Evolutionary conservation across 192 early-diverging fungal genomes (phyloP).

Genomic region (Backusella tuberculispora): DNA sequence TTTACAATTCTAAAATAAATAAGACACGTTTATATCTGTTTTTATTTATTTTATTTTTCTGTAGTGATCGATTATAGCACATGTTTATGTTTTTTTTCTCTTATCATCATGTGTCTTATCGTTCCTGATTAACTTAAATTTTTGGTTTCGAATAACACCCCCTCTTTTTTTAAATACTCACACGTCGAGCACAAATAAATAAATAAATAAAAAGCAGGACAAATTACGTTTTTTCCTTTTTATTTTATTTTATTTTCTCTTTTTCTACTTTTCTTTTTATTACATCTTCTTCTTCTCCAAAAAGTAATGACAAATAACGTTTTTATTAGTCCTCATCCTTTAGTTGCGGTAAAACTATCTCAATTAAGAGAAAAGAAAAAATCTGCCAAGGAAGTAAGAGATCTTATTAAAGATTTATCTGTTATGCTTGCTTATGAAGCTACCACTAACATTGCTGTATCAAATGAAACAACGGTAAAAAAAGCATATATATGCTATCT

Average conservation of each 20-base stretch:
- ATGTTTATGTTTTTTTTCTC: no score
- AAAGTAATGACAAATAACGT: constrained; percentile 28
- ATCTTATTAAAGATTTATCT: constrained; percentile 56
- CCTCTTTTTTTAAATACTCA: no score
- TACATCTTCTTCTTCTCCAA: constrained; percentile 5
- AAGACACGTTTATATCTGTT: background rate
- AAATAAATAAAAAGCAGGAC: no score
- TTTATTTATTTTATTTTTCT: background rate
- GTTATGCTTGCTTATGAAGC: constrained; percentile 67
- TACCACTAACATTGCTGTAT: constrained; percentile 49
- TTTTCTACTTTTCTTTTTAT: constrained; percentile 20
- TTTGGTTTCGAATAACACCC: no score
- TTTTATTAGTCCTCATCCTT: constrained; percentile 55
- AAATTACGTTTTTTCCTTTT: constrained; percentile 17
- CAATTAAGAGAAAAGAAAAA: constrained; percentile 54
- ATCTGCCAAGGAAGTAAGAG: constrained; percentile 53
- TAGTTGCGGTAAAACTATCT: constrained; percentile 61
- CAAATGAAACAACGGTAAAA: constrained; percentile 31
- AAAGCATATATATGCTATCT: background rate
- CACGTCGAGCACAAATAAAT: no score
- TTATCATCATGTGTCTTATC: no score
- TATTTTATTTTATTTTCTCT: constrained; percentile 11
- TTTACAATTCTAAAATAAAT: background rate
- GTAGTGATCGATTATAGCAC: background rate
- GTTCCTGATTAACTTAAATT: no score